Evolutionary conservation across 345 rosid genomes (phyloP).

Genomic region (Passiflora organensis): DNA sequence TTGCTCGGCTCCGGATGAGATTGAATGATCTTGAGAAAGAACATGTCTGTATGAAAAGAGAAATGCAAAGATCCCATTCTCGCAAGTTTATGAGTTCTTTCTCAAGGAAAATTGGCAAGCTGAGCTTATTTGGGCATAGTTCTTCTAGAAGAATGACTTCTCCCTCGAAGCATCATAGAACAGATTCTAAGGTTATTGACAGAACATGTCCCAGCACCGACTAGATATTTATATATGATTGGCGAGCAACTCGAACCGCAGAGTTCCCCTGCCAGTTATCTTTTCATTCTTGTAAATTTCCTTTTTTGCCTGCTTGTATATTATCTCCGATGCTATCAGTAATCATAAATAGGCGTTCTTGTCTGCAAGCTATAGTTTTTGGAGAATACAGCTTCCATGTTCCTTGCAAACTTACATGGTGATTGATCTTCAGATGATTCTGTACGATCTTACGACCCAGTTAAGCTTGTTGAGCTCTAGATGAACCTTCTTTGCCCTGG

Average conservation of each 20-base stretch:
- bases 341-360: constrained; percentile 16
- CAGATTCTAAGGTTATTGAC: constrained; percentile 73
- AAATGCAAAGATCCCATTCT: constrained; percentile 85
- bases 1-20: constrained; percentile 86
- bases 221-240: constrained; percentile 25
- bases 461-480: too few relatives aligned
- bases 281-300: constrained; percentile 8
- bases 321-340: constrained; percentile 36
- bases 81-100: constrained; percentile 79
- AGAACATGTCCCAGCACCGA: constrained; percentile 78
- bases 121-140: constrained; percentile 71
- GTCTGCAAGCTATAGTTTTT: constrained; percentile 21
- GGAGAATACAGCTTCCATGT: too few relatives aligned
- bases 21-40: constrained; percentile 92
- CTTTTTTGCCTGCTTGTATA: constrained; percentile 31
- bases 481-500: too few relatives aligned
- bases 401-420: too few relatives aligned
- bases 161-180: constrained; percentile 73
- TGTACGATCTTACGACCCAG: too few relatives aligned
- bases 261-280: constrained; percentile 3
- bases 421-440: too few relatives aligned
- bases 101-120: constrained; percentile 78
- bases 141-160: constrained; percentile 91
- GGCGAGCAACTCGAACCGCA: constrained; percentile 27
- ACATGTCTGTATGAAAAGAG: constrained; percentile 94